Percentiles rank a stretch among this genome's conserved stretches.
phyloP scores from a whole-genome alignment of 1,139 yeast genomes.

The Sugiyamaella grinbergsii region DNA sequence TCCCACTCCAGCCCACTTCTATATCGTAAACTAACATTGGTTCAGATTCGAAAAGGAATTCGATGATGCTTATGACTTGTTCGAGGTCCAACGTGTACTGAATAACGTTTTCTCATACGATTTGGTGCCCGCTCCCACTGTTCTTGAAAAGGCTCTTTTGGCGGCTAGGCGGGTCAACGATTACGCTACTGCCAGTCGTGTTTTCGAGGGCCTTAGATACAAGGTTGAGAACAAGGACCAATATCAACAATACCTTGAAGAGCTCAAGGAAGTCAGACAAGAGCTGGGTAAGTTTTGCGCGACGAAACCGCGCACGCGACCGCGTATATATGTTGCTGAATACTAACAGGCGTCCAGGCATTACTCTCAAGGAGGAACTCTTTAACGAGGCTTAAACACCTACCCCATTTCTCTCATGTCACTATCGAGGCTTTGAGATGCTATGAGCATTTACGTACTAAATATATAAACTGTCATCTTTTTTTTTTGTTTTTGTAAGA shows the following conservation, averaged over 20 bases:
- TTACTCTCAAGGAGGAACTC: slow-evolving; percentile 91
- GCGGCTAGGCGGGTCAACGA: slow-evolving; percentile 99
- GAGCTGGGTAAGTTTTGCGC: slow-evolving; percentile 78
- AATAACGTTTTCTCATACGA: slow-evolving; percentile 98
- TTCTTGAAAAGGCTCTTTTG: slow-evolving; percentile 91
- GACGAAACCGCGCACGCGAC: too few species aligned
- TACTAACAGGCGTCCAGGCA: slow-evolving; percentile 34
- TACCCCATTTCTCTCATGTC: background rate
- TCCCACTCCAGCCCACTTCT: background rate
- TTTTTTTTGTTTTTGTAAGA: background rate
- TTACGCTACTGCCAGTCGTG: slow-evolving; percentile 98
- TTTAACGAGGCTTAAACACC: slow-evolving; percentile 45
- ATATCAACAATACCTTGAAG: slow-evolving; percentile 94
- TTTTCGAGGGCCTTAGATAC: slow-evolving; percentile 89
- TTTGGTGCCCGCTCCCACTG: slow-evolving; percentile 97
- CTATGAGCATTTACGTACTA: slow-evolving; percentile 13
- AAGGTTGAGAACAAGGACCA: slow-evolving; percentile 94
- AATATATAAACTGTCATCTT: slow-evolving; percentile 8
- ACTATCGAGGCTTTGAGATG: slow-evolving; percentile 1
- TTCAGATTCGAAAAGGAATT: slow-evolving; percentile 89
- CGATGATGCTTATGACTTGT: slow-evolving; percentile 95
- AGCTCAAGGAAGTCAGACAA: slow-evolving; percentile 85
- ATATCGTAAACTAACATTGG: background rate
- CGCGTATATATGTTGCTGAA: too few species aligned
- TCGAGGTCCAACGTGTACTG: slow-evolving; percentile 88